Evolutionary conservation across 1,139 yeast genomes (phyloP), one percentile per base, ranked within the genome.

Genomic region (Blastobotrys apis): DNA sequence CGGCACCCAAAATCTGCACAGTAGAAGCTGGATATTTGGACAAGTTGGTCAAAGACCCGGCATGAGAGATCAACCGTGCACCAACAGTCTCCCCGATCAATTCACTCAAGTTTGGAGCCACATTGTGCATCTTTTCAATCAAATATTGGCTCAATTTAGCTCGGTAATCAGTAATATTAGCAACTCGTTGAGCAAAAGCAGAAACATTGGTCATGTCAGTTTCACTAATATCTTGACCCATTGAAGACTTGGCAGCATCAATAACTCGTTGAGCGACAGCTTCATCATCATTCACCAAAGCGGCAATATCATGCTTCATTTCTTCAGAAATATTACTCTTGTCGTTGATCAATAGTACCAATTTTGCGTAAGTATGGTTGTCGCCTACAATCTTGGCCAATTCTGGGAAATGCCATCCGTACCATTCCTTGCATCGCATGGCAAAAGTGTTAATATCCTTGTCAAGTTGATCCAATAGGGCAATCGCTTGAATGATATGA

Each of bases 401-500:
- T 73, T 92, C 98, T 48, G 98, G 98, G 81, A 92, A 92, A 69
- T 92, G 98, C 98, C 98, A 92, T 57, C 97, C 97, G 71, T 92
- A 92, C 98, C 98, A 92, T 73, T 92, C 98, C 77, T 92, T 92
- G 64, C 86, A 90, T 75, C 98, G 83, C 98, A 92, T 92, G 53
- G 97, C 92, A 69, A 85, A 92, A 48, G 97, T 92, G 73, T 92
- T 92, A 67, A 92, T 81, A 65, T 92, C 98, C 73, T 92, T 92
- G 72, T 92, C 98, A 58, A 92, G 80, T 67, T 94, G 96, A 67
- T 92, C 98, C 59, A 92, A 79, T 55, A 92, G 74, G 38, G 98
- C 97, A 73, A 92, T 92, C 45, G 98, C 97, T 74, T 94, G 98
- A 64, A 92, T 92, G 66, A 92, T 92, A 71, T 92, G 97, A 75